Conservation (phyloP, 768 basidiomycete genomes). For the Rickenella mellea region DNA sequence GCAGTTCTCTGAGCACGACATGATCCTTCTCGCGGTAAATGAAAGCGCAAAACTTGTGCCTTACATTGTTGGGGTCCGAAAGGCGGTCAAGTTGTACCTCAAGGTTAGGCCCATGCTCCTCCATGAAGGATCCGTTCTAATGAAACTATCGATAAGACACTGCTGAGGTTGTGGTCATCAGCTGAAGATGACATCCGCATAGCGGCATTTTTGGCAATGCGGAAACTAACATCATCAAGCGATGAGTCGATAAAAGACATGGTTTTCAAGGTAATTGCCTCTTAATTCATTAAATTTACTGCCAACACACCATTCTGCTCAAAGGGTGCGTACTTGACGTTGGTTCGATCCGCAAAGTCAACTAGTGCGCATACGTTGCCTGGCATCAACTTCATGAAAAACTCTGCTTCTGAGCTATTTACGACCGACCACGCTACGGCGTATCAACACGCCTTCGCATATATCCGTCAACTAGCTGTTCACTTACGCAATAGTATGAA, state of each 20-base stretch:
- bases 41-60: conserved; percentile 89
- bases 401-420: conserved; percentile 90
- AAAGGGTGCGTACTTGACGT: conserved; percentile 80
- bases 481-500: conserved; percentile 90
- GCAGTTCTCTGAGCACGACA: conserved; percentile 61
- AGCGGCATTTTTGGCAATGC: conserved; percentile 75
- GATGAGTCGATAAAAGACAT: conserved; percentile 78
- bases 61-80: conserved; percentile 77
- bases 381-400: conserved; percentile 94
- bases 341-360: conserved; percentile 76
- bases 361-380: conserved; percentile 85
- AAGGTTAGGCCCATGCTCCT: conserved; percentile 55
- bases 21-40: conserved; percentile 58
- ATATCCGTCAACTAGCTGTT: conserved; percentile 91
- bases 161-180: conserved; percentile 76
- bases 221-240: conserved; percentile 65
- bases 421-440: conserved; percentile 61
- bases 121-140: background rate
- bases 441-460: conserved; percentile 94
- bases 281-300: background rate
- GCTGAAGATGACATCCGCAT: conserved; percentile 77
- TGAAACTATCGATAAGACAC: conserved; percentile 41
- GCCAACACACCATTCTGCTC: background rate
- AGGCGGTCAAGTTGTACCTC: conserved; percentile 76
- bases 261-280: conserved; percentile 63